A percentile compares a stretch with the other conserved stretches of the same genome.
Evolutionary conservation across 306 rosid species (phyloP).

Genomic region (Aeschynomene evenia): DNA sequence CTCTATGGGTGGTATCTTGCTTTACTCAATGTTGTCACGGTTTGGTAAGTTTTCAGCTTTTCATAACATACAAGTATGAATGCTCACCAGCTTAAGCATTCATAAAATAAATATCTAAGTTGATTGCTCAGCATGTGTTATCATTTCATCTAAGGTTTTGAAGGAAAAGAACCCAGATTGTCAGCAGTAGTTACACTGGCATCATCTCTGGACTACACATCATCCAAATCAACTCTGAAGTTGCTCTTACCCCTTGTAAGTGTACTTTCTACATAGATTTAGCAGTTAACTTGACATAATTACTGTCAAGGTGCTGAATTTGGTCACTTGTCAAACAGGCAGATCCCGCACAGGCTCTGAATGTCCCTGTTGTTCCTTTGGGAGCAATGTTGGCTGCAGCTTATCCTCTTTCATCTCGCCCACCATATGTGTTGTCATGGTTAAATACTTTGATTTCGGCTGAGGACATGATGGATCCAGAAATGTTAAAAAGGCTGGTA

Average conservation of each 20-base stretch:
- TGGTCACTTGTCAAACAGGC: conserved; percentile 65
- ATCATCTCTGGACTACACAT: conserved; percentile 87
- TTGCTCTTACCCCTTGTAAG: conserved; percentile 92
- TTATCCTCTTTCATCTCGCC: conserved; percentile 76
- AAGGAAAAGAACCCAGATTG: conserved; percentile 70
- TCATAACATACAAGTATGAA: neutral
- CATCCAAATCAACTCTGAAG: conserved; percentile 88
- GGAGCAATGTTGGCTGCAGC: conserved; percentile 86
- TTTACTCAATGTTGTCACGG: conserved; percentile 80
- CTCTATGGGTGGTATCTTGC: conserved; percentile 99
- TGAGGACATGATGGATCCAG: conserved; percentile 96
- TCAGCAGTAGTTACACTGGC: conserved; percentile 94
- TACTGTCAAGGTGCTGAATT: conserved; percentile 31
- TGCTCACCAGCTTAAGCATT: neutral
- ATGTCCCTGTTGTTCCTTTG: conserved; percentile 89
- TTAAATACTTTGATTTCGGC: conserved; percentile 83
- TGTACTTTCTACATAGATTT: conserved; percentile 22
- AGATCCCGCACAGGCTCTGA: conserved; percentile 97
- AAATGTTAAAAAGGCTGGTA: conserved; percentile 74
- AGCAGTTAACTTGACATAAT: conserved; percentile 23
- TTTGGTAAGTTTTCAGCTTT: conserved; percentile 57
- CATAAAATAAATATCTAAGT: conserved; percentile 14
- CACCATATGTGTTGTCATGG: conserved; percentile 86
- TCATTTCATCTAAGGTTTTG: conserved; percentile 54
- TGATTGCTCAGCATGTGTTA: conserved; percentile 20